Conservation (phyloP, 2,329 filamentous ascomycete species). For the Juglanconis oblonga region DNA sequence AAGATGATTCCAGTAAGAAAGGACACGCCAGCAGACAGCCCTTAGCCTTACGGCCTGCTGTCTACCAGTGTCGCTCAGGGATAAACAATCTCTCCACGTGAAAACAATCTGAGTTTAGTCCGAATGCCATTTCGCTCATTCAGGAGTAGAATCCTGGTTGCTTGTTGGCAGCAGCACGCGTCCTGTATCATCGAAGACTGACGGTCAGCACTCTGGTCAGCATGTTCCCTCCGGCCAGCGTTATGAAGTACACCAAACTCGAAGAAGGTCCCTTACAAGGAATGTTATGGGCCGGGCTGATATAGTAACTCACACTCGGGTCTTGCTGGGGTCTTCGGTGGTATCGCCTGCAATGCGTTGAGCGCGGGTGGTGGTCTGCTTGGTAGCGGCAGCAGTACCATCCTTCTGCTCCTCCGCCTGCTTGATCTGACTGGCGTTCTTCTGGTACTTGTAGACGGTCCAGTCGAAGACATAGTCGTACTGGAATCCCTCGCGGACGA, state of each 20-base stretch:
- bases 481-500: constrained; percentile 98
- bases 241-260: constrained; percentile 76
- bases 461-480: constrained; percentile 99
- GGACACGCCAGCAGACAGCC: constrained; percentile 20
- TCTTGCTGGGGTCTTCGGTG: constrained; percentile 71
- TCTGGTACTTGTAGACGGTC: constrained; percentile 99
- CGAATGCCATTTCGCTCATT: constrained; percentile 27
- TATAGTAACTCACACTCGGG: constrained; percentile 74
- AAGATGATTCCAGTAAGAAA: constrained; percentile 11
- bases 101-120: constrained; percentile 19
- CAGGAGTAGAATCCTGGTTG: constrained; percentile 32
- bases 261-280: constrained; percentile 89
- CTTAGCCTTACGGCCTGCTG: constrained; percentile 36
- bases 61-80: constrained; percentile 20
- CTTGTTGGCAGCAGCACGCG: constrained; percentile 47
- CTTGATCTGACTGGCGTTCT: constrained; percentile 94
- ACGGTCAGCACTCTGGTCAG: constrained; percentile 77
- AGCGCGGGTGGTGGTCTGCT: constrained; percentile 54
- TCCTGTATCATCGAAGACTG: constrained; percentile 72
- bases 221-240: constrained; percentile 71
- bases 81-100: constrained; percentile 22
- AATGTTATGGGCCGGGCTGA: constrained; percentile 58
- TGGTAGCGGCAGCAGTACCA: constrained; percentile 55
- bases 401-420: constrained; percentile 75
- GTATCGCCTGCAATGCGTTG: constrained; percentile 68